Base-by-base conservation (phyloP, 2,329 filamentous ascomycete species). In the Cadophora luteo-olivacea region DNA sequence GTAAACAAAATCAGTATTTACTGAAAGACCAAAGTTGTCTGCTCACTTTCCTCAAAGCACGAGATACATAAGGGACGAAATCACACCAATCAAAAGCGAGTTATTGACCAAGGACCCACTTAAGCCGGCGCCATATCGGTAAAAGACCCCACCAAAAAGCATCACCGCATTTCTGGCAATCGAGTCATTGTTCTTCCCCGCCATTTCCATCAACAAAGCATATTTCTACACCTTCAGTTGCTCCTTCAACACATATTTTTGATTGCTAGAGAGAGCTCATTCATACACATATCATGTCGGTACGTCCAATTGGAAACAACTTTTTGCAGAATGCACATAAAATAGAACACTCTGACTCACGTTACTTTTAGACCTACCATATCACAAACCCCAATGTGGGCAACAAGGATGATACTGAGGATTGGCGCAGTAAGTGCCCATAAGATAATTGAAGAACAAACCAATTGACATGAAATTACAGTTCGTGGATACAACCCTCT, bases 401-500 rank as follows among this genome's bases (percentile, higher is more conserved):
- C 75, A 91, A 94, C 81, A 89, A 88, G 80, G 83, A 84, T 64
- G 85, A 88, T 72, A 88, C 91, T 68, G 92, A 96, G 81, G 92
- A 96, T 79, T 94, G 92, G 88, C 87, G 92, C 84, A 92, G 92
- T 95, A 85, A 73, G 88, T 32, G 32, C 29, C 4, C 16, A 22
- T 24, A 3, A 19, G n/a, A 11, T 24, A 51, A 22, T 1, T 2
- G 12, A 33, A 33, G 32, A 48, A 5, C 5, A 14, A 25, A 29
- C 32, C 24, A 14, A 36, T 60, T 70, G 68, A 69, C 76, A 72
- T 68, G 38, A 29, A 8, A 8, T 32, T 61, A 63, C 72, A 93
- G 91, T 94, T 80, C 91, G 91, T 71, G 95, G 95, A 75, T 95
- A 97, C 86, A 97, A 97, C 80, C 95, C 93, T 76, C 85, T 99